A percentile compares a stretch with the other conserved stretches of the same genome.
Conservation (phyloP, 306 rosid genomes). For the Dryas alaskensis region DNA sequence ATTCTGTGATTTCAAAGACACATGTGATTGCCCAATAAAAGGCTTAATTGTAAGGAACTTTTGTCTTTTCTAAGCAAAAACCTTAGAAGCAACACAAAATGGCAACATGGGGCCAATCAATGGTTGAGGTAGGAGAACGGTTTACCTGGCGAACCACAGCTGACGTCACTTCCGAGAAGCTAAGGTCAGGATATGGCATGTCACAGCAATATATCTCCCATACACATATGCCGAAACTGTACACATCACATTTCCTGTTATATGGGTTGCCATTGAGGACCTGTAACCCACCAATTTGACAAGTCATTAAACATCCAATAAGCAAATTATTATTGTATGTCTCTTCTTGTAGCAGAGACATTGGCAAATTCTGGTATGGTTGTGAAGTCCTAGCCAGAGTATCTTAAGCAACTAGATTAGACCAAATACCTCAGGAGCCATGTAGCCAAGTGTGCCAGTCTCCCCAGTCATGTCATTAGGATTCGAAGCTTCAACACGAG, state of each 20-base stretch:
- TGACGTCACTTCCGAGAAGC: conserved; percentile 93
- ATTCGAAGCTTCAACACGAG: conserved; percentile 98
- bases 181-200: conserved; percentile 98
- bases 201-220: conserved; percentile 99
- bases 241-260: conserved; percentile 94
- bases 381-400: not conserved
- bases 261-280: conserved; percentile 96
- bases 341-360: not conserved
- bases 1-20: conserved; percentile 45
- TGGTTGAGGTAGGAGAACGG: conserved; percentile 7
- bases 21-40: not conserved
- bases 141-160: conserved; percentile 96
- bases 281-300: conserved; percentile 42
- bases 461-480: conserved; percentile 99
- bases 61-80: not conserved
- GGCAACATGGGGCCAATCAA: not conserved
- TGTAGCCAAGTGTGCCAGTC: conserved; percentile 98
- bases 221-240: conserved; percentile 92
- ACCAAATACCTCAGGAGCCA: conserved; percentile 93
- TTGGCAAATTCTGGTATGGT: not conserved
- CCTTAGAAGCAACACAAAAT: not conserved
- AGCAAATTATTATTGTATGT: not conserved
- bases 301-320: conserved; percentile 25
- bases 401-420: not conserved
- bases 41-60: conserved; percentile 5